Evolutionary conservation across 2,329 filamentous ascomycete species (phyloP).

Genomic region (Parastagonospora nodorum): DNA sequence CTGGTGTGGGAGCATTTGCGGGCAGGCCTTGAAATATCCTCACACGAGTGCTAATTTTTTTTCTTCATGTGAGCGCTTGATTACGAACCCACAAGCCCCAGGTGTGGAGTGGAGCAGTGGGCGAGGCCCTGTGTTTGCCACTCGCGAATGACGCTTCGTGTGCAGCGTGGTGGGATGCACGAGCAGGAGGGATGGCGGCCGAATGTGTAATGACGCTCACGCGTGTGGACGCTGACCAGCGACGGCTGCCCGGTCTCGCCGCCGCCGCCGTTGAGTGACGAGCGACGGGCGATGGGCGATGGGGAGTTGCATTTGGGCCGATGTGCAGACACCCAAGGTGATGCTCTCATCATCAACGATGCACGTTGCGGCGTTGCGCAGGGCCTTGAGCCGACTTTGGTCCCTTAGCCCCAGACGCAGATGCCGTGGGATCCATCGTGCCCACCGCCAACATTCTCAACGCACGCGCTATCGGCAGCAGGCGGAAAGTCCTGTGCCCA

Average conservation of each 20-base stretch:
- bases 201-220: neutral
- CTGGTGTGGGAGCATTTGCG: conserved; percentile 13
- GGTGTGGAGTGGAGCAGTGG: neutral
- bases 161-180: conserved; percentile 15
- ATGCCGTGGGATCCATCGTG: conserved; percentile 20
- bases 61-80: conserved; percentile 16
- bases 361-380: conserved; percentile 11
- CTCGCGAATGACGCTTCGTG: conserved; percentile 20
- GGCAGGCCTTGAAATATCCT: conserved; percentile 17
- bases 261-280: conserved; percentile 1
- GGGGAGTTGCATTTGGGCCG: conserved; percentile 12
- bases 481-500: conserved; percentile 26
- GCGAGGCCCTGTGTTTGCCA: conserved; percentile 24
- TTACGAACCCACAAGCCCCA: conserved; percentile 14
- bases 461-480: conserved; percentile 31
- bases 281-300: neutral
- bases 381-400: conserved; percentile 3
- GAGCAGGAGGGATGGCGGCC: conserved; percentile 11
- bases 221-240: neutral
- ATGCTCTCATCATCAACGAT: conserved; percentile 19
- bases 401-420: conserved; percentile 6
- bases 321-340: conserved; percentile 15
- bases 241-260: neutral
- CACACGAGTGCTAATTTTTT: conserved; percentile 12
- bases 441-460: conserved; percentile 11